Evolutionary conservation across 2,329 filamentous ascomycete genomes (phyloP).

Genomic region (Colletotrichum karsti): DNA sequence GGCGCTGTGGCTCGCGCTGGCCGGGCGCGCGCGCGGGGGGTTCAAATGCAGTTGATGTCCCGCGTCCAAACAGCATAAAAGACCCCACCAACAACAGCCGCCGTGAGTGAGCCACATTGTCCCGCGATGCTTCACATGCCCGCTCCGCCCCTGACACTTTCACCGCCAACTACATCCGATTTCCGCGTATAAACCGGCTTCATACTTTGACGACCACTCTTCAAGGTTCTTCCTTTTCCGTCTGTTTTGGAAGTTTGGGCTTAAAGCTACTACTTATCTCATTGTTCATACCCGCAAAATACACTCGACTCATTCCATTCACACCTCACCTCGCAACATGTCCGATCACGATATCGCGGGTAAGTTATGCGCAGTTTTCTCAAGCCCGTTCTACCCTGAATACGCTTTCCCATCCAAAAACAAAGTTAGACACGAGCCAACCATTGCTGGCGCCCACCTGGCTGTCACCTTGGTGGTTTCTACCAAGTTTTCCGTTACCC

Average conservation of each 20-base stretch:
- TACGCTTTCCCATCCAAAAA: neutral
- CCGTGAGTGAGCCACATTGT: constrained; percentile 5
- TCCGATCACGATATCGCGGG: constrained; percentile 74
- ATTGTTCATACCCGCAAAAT: no score
- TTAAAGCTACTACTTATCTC: no score
- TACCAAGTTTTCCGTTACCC: neutral
- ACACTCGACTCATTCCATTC: neutral
- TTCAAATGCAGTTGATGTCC: constrained; percentile 28
- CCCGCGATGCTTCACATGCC: constrained; percentile 16
- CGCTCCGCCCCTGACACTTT: neutral
- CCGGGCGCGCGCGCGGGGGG: neutral
- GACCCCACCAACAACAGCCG: constrained; percentile 17
- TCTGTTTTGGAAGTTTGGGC: neutral
- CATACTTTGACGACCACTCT: neutral
- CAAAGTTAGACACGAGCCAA: neutral
- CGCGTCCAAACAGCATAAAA: constrained; percentile 24
- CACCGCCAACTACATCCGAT: constrained; percentile 3
- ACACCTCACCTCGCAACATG: constrained; percentile 48
- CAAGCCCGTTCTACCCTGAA: rapidly evolving
- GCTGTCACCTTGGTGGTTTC: neutral
- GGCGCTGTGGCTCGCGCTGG: neutral
- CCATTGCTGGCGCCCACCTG: no score
- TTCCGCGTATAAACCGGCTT: neutral
- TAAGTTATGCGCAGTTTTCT: constrained; percentile 47
- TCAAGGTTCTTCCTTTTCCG: neutral